A percentile compares a stretch with the other conserved stretches of the same genome.
These are phyloP conservation scores for Pestalotiopsis sp. DNA, from an alignment of 2,329 filamentous ascomycete genomes.

Conservation along the genomic window DNA sequence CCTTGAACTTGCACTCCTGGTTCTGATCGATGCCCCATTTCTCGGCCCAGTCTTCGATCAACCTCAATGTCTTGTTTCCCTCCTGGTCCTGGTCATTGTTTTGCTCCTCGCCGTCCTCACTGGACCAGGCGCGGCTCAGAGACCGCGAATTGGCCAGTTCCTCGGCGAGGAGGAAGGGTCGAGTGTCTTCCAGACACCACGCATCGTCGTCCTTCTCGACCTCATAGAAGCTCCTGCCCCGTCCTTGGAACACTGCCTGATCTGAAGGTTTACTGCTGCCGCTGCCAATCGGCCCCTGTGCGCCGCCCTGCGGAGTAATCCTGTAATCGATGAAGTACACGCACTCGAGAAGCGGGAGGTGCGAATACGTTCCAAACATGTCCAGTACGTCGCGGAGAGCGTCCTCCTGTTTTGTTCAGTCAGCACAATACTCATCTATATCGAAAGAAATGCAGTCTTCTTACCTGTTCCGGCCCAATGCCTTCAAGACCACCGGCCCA, in stretches of 20 bases:
- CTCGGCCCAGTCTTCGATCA: not conserved
- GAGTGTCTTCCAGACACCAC: not conserved
- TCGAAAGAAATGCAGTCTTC: not conserved
- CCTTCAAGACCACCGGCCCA: not conserved
- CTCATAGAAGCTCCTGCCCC: slow-evolving; percentile 4
- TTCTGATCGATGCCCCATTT: not conserved
- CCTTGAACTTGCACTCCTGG: slow-evolving; percentile 3
- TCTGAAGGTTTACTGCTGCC: not conserved
- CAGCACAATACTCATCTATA: not conserved
- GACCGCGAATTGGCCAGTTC: not conserved
- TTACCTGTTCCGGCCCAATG: not conserved
- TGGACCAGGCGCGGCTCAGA: not conserved
- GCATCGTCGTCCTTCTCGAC: not conserved
- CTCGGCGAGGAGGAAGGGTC: not conserved
- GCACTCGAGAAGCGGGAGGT: slow-evolving; percentile 1
- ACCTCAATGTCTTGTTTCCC: not conserved
- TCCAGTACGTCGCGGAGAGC: not conserved
- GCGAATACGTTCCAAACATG: not conserved
- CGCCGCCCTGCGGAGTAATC: not conserved
- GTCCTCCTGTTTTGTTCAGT: not conserved
- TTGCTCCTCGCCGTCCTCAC: not conserved
- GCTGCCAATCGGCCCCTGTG: not conserved
- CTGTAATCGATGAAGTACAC: slow-evolving; percentile 10
- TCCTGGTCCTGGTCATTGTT: not conserved
- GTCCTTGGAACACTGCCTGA: not conserved